phyloP scores from a whole-genome alignment of 139 green algal genomes.

The Chlamydomonas applanata region DNA sequence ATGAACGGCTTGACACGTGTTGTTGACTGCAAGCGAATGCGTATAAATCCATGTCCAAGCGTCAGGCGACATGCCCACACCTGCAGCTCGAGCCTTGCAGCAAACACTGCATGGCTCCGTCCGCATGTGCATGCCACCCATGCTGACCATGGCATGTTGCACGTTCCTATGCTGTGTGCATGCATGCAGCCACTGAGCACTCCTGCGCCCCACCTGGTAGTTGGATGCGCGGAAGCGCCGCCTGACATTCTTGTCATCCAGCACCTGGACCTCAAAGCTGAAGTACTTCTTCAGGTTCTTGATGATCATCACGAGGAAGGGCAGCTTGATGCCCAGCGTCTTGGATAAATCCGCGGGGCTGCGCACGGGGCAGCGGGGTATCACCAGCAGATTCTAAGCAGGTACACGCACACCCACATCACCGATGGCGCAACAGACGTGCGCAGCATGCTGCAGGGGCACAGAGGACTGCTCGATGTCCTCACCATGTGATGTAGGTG shows the following conservation, averaged over 20 bases:
- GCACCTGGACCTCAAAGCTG: slow-evolving; percentile 95
- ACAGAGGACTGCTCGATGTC: background rate
- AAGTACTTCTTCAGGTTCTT: slow-evolving; percentile 98
- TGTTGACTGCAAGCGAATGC: slow-evolving; percentile 28
- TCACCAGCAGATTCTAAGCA: background rate
- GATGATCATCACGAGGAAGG: slow-evolving; percentile 91
- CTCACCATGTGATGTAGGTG: slow-evolving; percentile 85
- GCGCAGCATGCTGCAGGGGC: background rate
- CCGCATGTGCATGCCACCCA: no score
- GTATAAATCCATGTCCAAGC: no score
- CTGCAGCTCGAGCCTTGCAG: no score
- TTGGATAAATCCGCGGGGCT: slow-evolving; percentile 78
- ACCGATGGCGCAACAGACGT: background rate
- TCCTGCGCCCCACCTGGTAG: slow-evolving; percentile 78
- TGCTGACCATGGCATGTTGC: no score
- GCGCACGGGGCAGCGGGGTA: background rate
- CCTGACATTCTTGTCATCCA: slow-evolving; percentile 98
- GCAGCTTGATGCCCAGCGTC: slow-evolving; percentile 96
- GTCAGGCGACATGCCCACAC: background rate
- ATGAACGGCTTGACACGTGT: slow-evolving; percentile 95
- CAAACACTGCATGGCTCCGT: background rate
- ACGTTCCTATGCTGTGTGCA: no score
- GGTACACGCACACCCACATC: background rate
- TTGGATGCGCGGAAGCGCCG: slow-evolving; percentile 95
- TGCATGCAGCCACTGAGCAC: no score